These are phyloP conservation scores for Vitis hybrid DNA, from an alignment of 177 flowering plant genomes.

Conservation along the genomic window DNA sequence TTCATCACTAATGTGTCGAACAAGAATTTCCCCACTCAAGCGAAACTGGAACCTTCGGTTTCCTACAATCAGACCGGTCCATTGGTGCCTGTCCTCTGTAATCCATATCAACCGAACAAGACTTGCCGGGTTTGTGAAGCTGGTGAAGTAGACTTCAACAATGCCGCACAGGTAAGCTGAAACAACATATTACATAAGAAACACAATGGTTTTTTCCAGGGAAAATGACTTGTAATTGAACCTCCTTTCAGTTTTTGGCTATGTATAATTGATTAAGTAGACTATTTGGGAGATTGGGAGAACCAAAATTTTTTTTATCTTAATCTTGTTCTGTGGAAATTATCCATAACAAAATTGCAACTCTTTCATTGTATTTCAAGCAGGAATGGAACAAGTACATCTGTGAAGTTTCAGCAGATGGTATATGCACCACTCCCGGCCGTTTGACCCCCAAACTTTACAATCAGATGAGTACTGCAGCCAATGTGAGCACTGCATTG, in stretches of 20 bases:
- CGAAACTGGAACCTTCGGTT: neutral
- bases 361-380: neutral
- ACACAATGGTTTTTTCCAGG: too few relatives aligned
- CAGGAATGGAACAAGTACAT: slow-evolving; percentile 34
- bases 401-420: slow-evolving; percentile 24
- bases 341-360: too few relatives aligned
- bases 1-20: slow-evolving; percentile 27
- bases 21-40: slow-evolving; percentile 13
- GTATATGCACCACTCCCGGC: slow-evolving; percentile 29
- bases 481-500: slow-evolving; percentile 28
- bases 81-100: slow-evolving; percentile 34
- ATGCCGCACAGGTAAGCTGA: slow-evolving; percentile 32
- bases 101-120: slow-evolving; percentile 23
- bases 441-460: slow-evolving; percentile 30
- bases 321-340: too few relatives aligned
- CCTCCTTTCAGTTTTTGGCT: too few relatives aligned
- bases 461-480: slow-evolving; percentile 17
- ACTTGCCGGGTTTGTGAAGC: slow-evolving; percentile 21
- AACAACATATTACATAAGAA: neutral
- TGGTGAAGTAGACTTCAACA: slow-evolving; percentile 24
- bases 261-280: too few relatives aligned
- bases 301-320: too few relatives aligned
- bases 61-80: slow-evolving; percentile 50
- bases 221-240: too few relatives aligned
- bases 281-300: too few relatives aligned